These are phyloP conservation scores for Smallanthus sonchifolius DNA, from an alignment of 129 eudicot species.

Conservation along the genomic window DNA sequence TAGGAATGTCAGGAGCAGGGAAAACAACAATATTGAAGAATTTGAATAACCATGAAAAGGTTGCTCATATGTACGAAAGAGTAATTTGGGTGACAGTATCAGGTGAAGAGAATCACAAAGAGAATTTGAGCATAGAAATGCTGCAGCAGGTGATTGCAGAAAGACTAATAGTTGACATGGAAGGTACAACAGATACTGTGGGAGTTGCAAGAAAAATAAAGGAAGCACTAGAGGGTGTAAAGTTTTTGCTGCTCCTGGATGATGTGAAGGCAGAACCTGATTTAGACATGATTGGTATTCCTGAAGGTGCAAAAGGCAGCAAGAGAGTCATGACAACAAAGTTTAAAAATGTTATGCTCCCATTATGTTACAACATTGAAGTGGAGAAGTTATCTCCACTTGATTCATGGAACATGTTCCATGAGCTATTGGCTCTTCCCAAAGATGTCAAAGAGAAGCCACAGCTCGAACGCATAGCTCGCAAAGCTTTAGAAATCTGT, in stretches of 20 bases:
- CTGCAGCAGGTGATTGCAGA: constrained; percentile 22
- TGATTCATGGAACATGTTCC: constrained; percentile 35
- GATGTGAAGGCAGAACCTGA: constrained; percentile 25
- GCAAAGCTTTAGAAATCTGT: constrained; percentile 18
- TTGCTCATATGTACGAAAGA: constrained; percentile 21
- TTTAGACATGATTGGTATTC: constrained; percentile 31
- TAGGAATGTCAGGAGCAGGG: constrained; percentile 31
- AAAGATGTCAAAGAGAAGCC: constrained; percentile 11
- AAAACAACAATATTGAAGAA: constrained; percentile 33
- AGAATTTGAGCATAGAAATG: constrained; percentile 27
- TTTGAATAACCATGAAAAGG: constrained; percentile 35
- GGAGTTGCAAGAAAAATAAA: constrained; percentile 16
- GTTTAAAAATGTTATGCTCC: constrained; percentile 4
- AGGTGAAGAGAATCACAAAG: constrained; percentile 24
- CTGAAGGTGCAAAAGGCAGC: constrained; percentile 25
- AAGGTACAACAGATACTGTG: not conserved
- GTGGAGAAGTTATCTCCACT: constrained; percentile 16
- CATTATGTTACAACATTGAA: constrained; percentile 14
- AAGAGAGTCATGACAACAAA: constrained; percentile 33
- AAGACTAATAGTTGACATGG: constrained; percentile 25
- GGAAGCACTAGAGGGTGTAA: constrained; percentile 16
- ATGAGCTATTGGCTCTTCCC: constrained; percentile 10
- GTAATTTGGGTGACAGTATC: constrained; percentile 33
- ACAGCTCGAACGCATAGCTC: constrained; percentile 13
- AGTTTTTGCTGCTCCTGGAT: constrained; percentile 29